A percentile compares a stretch with the other conserved stretches of the same genome.
Conservation (phyloP, 1,284 basidiomycete species). For the Ceratobasidium sp. region DNA sequence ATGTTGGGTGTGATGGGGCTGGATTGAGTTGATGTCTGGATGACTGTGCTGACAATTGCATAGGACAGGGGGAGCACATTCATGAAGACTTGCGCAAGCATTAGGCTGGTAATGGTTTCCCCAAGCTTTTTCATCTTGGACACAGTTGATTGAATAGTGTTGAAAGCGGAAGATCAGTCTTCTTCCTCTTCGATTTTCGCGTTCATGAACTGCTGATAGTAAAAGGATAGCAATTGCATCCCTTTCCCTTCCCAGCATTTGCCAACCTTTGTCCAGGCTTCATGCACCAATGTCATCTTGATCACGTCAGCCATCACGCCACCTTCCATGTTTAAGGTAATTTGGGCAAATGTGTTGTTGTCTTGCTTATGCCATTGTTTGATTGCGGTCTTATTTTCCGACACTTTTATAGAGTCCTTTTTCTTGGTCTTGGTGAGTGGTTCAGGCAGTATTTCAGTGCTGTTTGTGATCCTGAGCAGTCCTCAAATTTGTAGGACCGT, state of each 20-base stretch:
- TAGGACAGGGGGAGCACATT: conserved; percentile 12
- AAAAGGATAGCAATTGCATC: not conserved
- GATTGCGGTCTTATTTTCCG: too few relatives aligned
- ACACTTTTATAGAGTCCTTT: too few relatives aligned
- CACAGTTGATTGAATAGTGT: not conserved
- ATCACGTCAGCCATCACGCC: too few relatives aligned
- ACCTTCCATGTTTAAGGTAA: too few relatives aligned
- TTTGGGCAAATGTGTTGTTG: too few relatives aligned
- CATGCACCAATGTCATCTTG: too few relatives aligned
- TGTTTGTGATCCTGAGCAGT: too few relatives aligned
- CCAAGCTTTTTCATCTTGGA: not conserved
- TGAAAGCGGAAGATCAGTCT: not conserved
- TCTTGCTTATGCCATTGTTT: too few relatives aligned
- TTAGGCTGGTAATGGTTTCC: not conserved
- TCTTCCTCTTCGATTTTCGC: too few relatives aligned
- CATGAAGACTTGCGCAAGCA: conserved; percentile 22
- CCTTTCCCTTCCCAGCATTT: not conserved
- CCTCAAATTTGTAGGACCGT: too few relatives aligned
- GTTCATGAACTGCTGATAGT: not conserved
- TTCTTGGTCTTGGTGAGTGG: too few relatives aligned
- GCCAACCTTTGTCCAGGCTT: not conserved
- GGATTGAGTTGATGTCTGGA: not conserved
- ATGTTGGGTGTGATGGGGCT: not conserved
- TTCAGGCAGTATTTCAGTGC: too few relatives aligned
- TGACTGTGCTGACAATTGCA: conserved; percentile 19